A percentile compares a stretch with the other conserved stretches of the same genome.
These are phyloP conservation scores for Coemansia sp. DNA, from an alignment of 192 early-diverging fungal genomes.

Conservation along the genomic window DNA sequence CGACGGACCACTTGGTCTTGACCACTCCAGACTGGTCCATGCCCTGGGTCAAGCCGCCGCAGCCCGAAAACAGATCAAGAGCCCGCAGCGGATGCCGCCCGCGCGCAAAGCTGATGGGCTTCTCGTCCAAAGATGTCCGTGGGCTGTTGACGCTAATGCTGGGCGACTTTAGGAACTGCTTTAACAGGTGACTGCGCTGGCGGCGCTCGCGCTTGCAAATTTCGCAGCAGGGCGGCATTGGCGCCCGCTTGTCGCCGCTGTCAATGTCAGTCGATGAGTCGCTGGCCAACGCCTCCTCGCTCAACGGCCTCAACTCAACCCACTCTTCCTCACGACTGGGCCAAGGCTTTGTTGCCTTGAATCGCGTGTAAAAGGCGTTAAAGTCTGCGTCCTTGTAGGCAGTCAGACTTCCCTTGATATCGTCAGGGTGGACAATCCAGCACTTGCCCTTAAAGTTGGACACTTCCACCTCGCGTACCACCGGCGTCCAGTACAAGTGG, in stretches of 20 bases:
- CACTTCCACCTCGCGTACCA: constrained; percentile 17
- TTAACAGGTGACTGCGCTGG: constrained; percentile 8
- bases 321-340: constrained; percentile 22
- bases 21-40: constrained; percentile 59
- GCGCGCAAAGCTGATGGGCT: constrained; percentile 24
- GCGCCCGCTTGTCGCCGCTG: constrained; percentile 19
- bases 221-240: constrained; percentile 20
- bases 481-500: constrained; percentile 50
- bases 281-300: not conserved
- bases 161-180: constrained; percentile 19
- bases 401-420: constrained; percentile 37
- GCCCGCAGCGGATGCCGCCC: constrained; percentile 50
- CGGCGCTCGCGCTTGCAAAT: constrained; percentile 40
- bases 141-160: not conserved
- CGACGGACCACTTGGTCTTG: constrained; percentile 64
- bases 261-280: not conserved
- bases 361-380: constrained; percentile 54
- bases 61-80: constrained; percentile 70
- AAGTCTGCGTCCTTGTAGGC: constrained; percentile 52
- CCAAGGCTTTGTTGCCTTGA: constrained; percentile 20
- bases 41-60: constrained; percentile 67
- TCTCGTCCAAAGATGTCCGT: not conserved
- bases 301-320: constrained; percentile 17
- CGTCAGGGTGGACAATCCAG: constrained; percentile 55
- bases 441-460: constrained; percentile 56